Conservation (phyloP, 2,329 filamentous ascomycete species). For the Calonectria montana region DNA sequence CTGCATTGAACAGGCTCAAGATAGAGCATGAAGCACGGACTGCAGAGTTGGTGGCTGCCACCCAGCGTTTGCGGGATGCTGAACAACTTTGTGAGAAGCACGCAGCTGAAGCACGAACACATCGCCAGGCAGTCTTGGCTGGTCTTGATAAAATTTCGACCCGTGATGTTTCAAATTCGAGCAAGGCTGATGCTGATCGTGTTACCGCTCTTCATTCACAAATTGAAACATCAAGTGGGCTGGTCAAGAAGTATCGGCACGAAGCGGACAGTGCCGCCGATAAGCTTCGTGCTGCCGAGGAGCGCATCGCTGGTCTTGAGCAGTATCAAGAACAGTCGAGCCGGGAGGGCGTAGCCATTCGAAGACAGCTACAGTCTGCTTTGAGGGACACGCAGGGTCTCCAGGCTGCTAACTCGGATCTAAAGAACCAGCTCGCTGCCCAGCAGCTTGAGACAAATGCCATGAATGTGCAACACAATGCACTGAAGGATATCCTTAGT, state of each 20-base stretch:
- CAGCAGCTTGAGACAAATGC: conserved; percentile 96
- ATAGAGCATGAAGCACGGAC: conserved; percentile 85
- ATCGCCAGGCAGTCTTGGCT: conserved; percentile 83
- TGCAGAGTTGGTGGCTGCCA: conserved; percentile 79
- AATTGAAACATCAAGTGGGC: conserved; percentile 77
- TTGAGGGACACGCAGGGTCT: conserved; percentile 87
- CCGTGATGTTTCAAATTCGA: conserved; percentile 60
- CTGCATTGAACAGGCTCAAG: conserved; percentile 80
- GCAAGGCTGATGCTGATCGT: conserved; percentile 71
- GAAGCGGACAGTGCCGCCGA: conserved; percentile 90
- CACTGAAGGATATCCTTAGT: conserved; percentile 89
- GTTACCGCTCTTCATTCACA: conserved; percentile 82
- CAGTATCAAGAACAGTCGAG: conserved; percentile 98
- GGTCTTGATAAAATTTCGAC: conserved; percentile 81
- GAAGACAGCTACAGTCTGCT: conserved; percentile 87
- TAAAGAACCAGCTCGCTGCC: conserved; percentile 84
- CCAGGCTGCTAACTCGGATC: conserved; percentile 81
- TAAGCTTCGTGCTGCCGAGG: conserved; percentile 91
- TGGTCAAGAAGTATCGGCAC: conserved; percentile 89
- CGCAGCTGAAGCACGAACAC: conserved; percentile 86
- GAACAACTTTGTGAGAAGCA: conserved; percentile 91
- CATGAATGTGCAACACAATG: conserved; percentile 89
- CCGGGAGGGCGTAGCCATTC: conserved; percentile 88
- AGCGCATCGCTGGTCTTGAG: conserved; percentile 95
- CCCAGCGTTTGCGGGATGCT: conserved; percentile 81